phyloP scores from a whole-genome alignment of 2,329 filamentous ascomycete species.

The Ophiognomonia clavigignenti-juglandacearum region DNA sequence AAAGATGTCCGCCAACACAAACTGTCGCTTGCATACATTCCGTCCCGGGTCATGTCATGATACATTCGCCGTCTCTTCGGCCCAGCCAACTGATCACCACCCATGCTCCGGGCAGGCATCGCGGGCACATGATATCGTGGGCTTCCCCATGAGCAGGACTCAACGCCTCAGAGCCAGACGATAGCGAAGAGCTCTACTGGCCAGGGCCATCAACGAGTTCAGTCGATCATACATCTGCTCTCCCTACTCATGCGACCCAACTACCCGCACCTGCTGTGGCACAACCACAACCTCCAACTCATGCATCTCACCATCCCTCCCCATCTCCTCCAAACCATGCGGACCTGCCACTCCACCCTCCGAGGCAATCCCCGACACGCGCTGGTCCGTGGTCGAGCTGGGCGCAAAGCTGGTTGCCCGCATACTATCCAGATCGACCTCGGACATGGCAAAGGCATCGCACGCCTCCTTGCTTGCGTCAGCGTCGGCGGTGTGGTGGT shows the following conservation, averaged over 20 bases:
- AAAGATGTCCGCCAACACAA: background rate
- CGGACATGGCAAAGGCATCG: constrained; percentile 14
- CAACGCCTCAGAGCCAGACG: background rate
- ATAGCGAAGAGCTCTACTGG: no score
- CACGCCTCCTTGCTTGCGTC: constrained; percentile 7
- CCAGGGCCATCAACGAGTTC: background rate
- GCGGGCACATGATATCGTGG: no score
- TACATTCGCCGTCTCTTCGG: background rate
- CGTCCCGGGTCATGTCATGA: background rate
- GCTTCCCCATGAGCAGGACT: background rate
- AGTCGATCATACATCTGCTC: background rate
- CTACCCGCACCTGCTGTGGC: background rate
- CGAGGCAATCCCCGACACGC: constrained; percentile 3
- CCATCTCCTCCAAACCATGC: background rate
- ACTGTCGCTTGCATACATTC: background rate
- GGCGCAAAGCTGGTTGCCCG: constrained; percentile 11
- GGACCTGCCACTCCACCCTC: background rate
- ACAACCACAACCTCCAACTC: constrained; percentile 13
- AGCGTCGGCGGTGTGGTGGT: no score
- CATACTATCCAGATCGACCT: constrained; percentile 8
- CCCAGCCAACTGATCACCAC: no score
- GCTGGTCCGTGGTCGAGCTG: constrained; percentile 3
- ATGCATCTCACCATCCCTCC: constrained; percentile 1
- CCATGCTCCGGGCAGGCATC: no score
- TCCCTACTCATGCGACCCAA: background rate